A percentile compares a stretch with the other conserved stretches of the same genome.
Evolutionary conservation across 257 asterid species (phyloP).

Genomic region (Buddleja alternifolia): DNA sequence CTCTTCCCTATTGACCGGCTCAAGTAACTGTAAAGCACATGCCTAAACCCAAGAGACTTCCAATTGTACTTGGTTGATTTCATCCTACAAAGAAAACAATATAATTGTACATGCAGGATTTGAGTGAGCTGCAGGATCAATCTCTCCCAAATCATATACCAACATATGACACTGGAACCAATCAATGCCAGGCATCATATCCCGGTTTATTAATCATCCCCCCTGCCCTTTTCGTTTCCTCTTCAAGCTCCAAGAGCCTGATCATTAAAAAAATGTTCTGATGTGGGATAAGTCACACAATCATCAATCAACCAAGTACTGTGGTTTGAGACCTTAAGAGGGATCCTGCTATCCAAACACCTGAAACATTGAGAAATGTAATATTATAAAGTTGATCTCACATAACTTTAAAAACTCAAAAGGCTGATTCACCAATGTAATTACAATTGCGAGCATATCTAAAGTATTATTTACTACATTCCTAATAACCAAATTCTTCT

Average conservation of each 20-base stretch:
- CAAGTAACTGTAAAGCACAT: too few species aligned
- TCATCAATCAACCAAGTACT: constrained; percentile 27
- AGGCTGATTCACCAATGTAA: constrained; percentile 30
- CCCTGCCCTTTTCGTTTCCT: constrained; percentile 40
- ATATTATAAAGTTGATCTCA: constrained; percentile 43
- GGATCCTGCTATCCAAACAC: constrained; percentile 46
- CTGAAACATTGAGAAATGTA: constrained; percentile 54
- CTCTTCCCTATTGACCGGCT: too few species aligned
- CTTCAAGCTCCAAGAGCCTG: constrained; percentile 53
- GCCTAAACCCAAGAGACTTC: too few species aligned
- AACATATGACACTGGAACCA: constrained; percentile 39
- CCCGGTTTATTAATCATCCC: constrained; percentile 42
- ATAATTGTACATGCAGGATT: too few species aligned
- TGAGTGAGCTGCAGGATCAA: too few species aligned
- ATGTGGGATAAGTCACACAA: constrained; percentile 43
- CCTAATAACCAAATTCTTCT: too few species aligned
- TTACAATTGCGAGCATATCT: constrained; percentile 28
- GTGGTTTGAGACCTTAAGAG: constrained; percentile 37
- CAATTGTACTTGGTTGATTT: too few species aligned
- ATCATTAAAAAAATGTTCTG: constrained; percentile 53
- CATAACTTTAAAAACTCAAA: constrained; percentile 39
- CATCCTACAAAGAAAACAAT: too few species aligned
- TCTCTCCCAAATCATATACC: constrained; percentile 40
- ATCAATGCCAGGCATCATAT: constrained; percentile 41
- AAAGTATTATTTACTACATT: too few species aligned